Evolutionary conservation across 2,329 filamentous ascomycete species (phyloP), one percentile per base, ranked within the genome.

Genomic region (Cercospora sp.): DNA sequence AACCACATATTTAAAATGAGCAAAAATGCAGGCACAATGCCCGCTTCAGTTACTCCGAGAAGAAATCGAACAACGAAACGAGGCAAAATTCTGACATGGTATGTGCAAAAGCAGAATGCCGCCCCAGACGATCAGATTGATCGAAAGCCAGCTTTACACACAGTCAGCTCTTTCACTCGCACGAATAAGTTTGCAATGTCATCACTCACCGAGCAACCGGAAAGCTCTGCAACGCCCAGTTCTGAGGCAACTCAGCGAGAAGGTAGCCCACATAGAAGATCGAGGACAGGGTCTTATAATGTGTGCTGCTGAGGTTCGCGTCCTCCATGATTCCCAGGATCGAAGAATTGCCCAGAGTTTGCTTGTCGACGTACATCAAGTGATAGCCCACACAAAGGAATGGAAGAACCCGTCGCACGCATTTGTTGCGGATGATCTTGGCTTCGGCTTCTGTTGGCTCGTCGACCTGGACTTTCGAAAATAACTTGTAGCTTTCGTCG

Each of bases 271-370:
- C 64, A 39, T 74, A 75, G 48, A 72, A n/a, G n/a, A n/a, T n/a
- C n/a, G n/a, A n/a, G n/a, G n/a, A n/a, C n/a, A n/a, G n/a, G n/a
- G n/a, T n/a, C n/a, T n/a, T n/a, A n/a, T n/a, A n/a, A n/a, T n/a
- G n/a, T n/a, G n/a, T 64, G 42, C 59, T 66, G 53, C 60, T 69
- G 63, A 71, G 59, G 28, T 72, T 67, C 0, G 75, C 75, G 65
- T 79, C 76, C 23, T 76, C 68, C 71, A 78, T 75, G 23, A 78
- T 77, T 0, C 77, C 77, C 1, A 79, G 67, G 28, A 78, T 76
- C 2, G 76, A 71, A 18, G 75, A 76, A 59, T 69, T 69, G 69
- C 69, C 69, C 16, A 71, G 39, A 6, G 67, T 69, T 60, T 71
- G 69, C 60, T 71, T 71, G 63, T 71, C 69, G 45, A 71, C 67